Evolutionary conservation across 805 yeast genomes (phyloP).

Genomic region (Hermanozyma aechmeae): DNA sequence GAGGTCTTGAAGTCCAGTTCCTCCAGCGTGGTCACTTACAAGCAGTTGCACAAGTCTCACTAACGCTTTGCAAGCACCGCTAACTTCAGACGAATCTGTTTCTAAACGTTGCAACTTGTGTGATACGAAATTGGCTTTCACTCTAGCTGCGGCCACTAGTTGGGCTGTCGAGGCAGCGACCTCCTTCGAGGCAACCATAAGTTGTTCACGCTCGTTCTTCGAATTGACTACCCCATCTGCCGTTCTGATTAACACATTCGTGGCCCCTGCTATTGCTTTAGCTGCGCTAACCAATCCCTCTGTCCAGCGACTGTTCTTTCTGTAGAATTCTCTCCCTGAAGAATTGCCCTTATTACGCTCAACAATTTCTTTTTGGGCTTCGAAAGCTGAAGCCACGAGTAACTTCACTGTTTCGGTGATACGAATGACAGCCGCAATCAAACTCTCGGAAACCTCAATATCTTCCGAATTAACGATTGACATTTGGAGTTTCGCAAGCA

Average conservation of each 20-base stretch:
- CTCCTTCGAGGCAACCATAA: constrained; percentile 84
- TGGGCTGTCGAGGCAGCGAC: constrained; percentile 91
- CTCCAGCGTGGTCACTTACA: constrained; percentile 28
- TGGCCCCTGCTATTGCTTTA: constrained; percentile 74
- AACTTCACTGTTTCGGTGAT: constrained; percentile 70
- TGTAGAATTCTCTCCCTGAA: constrained; percentile 67
- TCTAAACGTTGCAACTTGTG: constrained; percentile 71
- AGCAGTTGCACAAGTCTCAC: constrained; percentile 63
- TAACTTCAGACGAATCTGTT: constrained; percentile 56
- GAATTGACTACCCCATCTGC: constrained; percentile 74
- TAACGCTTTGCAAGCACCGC: constrained; percentile 64
- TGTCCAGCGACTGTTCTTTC: constrained; percentile 86
- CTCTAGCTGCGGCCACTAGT: constrained; percentile 84
- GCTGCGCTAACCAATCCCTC: constrained; percentile 90
- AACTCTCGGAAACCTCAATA: constrained; percentile 64
- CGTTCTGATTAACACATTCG: constrained; percentile 71
- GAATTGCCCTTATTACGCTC: constrained; percentile 58
- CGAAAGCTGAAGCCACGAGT: constrained; percentile 67
- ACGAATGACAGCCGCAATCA: constrained; percentile 69
- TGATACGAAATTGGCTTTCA: constrained; percentile 69
- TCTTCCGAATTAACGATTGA: constrained; percentile 69
- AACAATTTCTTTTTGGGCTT: constrained; percentile 75
- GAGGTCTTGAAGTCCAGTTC: constrained; percentile 46
- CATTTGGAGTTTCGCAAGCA: too few species aligned
- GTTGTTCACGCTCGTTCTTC: constrained; percentile 64